phyloP scores from a whole-genome alignment of 1,139 yeast genomes.

The Debaryomyces sp. region DNA sequence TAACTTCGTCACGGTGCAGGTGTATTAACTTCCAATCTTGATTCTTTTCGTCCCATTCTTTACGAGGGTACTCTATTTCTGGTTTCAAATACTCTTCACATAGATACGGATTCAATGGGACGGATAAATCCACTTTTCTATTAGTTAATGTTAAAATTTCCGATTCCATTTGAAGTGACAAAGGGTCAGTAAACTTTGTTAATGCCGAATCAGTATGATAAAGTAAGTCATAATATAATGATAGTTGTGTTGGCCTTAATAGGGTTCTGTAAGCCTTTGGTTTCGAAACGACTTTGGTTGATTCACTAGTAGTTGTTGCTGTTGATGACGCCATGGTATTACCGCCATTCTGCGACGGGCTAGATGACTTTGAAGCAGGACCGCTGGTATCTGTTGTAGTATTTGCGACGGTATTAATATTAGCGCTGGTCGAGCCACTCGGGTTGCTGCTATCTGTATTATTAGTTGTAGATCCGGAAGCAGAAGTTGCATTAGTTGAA shows the following conservation, averaged over 20 bases:
- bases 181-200: constrained; percentile 74
- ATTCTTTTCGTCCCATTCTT: constrained; percentile 40
- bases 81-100: constrained; percentile 51
- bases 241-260: constrained; percentile 76
- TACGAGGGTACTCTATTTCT: constrained; percentile 46
- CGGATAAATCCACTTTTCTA: constrained; percentile 73
- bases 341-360: constrained; percentile 1
- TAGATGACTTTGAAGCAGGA: constrained; percentile 10
- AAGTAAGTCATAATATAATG: constrained; percentile 82
- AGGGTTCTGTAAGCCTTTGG: constrained; percentile 79
- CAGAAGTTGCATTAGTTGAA: constrained; percentile 10
- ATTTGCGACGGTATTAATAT: constrained; percentile 8
- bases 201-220: constrained; percentile 80
- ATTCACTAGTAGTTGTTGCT: constrained; percentile 1
- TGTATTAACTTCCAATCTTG: constrained; percentile 36
- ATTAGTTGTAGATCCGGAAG: neutral
- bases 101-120: constrained; percentile 68
- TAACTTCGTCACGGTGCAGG: constrained; percentile 51
- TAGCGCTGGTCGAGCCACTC: neutral
- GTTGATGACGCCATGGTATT: neutral
- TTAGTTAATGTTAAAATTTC: constrained; percentile 79
- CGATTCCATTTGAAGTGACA: constrained; percentile 78
- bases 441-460: neutral
- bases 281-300: constrained; percentile 23
- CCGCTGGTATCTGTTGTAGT: constrained; percentile 1